These are phyloP conservation scores for Periconia macrospinosa DNA, from an alignment of 2,329 filamentous ascomycete species.

Conservation along the genomic window DNA sequence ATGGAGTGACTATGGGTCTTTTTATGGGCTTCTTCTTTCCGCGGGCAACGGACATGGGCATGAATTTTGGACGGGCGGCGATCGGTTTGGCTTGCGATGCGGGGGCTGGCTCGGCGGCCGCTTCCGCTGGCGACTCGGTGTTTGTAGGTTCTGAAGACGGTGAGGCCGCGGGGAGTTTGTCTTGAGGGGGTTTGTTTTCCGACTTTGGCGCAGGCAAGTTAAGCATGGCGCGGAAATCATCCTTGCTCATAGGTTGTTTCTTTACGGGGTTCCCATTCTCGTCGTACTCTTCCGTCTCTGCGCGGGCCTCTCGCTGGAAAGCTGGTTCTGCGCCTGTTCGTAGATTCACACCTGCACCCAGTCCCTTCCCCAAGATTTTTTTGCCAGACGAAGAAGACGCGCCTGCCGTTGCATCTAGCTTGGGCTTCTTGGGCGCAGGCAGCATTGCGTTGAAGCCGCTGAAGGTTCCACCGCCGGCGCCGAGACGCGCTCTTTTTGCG, in stretches of 20 bases:
- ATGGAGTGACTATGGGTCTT: slow-evolving; percentile 7
- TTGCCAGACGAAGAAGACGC: slow-evolving; percentile 27
- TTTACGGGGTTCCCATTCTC: slow-evolving; percentile 37
- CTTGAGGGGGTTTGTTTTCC: slow-evolving; percentile 23
- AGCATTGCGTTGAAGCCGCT: slow-evolving; percentile 84
- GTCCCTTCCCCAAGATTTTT: slow-evolving; percentile 40
- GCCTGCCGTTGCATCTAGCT: slow-evolving; percentile 20
- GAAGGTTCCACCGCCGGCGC: slow-evolving; percentile 61
- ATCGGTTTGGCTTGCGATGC: slow-evolving; percentile 61
- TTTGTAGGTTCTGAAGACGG: not conserved
- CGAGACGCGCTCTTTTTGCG: slow-evolving; percentile 69
- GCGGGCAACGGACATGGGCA: slow-evolving; percentile 80
- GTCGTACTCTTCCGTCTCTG: slow-evolving; percentile 35
- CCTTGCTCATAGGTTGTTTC: slow-evolving; percentile 32
- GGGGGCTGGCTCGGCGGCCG: slow-evolving; percentile 45
- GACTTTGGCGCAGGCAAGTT: slow-evolving; percentile 38
- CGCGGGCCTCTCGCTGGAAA: slow-evolving; percentile 67
- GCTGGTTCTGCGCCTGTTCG: slow-evolving; percentile 84
- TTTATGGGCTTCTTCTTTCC: slow-evolving; percentile 62
- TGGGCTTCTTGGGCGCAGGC: slow-evolving; percentile 73
- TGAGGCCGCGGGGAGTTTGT: not conserved
- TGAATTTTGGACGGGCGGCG: slow-evolving; percentile 80
- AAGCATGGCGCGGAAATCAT: slow-evolving; percentile 35
- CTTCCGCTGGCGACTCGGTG: not conserved
- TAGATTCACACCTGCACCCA: slow-evolving; percentile 66